These are phyloP conservation scores for Sapria himalayana DNA, from an alignment of 345 rosid species.

Conservation along the genomic window DNA sequence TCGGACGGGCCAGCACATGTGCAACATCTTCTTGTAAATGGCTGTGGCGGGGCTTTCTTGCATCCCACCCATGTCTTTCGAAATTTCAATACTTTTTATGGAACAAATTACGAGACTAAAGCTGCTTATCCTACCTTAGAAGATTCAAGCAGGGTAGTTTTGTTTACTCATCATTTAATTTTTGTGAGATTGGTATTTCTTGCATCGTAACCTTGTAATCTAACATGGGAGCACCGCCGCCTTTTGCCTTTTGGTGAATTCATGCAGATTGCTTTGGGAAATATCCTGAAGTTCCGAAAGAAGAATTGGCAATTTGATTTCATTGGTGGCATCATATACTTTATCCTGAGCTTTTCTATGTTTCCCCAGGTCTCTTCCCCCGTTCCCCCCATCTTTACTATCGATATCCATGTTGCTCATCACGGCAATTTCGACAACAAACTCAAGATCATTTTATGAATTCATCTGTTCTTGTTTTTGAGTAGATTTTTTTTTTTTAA, in stretches of 20 bases:
- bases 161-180: conserved; percentile 2
- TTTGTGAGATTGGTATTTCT: conserved; percentile 5
- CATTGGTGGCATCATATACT: conserved; percentile 93
- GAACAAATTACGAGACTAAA: conserved; percentile 51
- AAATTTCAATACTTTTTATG: conserved; percentile 39
- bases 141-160: conserved; percentile 83
- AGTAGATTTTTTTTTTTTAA: too few species aligned
- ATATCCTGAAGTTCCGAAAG: conserved; percentile 93
- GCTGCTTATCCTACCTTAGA: conserved; percentile 84
- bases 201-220: conserved; percentile 5
- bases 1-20: conserved; percentile 56
- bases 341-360: conserved; percentile 65
- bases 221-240: too few species aligned
- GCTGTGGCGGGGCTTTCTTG: conserved; percentile 94
- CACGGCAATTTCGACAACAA: too few species aligned
- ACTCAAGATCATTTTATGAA: too few species aligned
- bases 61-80: conserved; percentile 96
- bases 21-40: conserved; percentile 86
- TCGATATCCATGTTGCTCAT: too few species aligned
- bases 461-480: too few species aligned
- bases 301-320: conserved; percentile 99
- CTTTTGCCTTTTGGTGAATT: conserved; percentile 7
- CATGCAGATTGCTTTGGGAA: conserved; percentile 89
- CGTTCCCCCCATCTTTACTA: too few species aligned
- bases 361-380: conserved; percentile 98